Percentiles rank a stretch among this genome's conserved stretches.
These are phyloP conservation scores for Aureobasidium sp. DNA, from an alignment of 2,329 filamentous ascomycete genomes.

Conservation along the genomic window DNA sequence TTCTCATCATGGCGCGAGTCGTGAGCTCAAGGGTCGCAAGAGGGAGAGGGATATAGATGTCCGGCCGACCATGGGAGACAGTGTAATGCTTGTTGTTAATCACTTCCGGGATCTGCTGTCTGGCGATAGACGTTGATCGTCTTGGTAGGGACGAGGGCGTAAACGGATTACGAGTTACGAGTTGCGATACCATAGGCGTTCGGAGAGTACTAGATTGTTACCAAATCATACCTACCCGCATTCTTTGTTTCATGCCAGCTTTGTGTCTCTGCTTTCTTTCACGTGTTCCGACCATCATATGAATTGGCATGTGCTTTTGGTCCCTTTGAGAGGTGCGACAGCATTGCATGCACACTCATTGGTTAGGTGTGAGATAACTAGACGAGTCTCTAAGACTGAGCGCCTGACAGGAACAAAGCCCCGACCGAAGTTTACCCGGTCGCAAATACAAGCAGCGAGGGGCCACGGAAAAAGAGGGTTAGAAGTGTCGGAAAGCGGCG, in stretches of 20 bases:
- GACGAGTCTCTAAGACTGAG: too few relatives aligned
- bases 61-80: constrained; percentile 10
- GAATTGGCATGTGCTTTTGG: too few relatives aligned
- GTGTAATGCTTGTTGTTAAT: constrained; percentile 9
- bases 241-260: background rate
- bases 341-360: too few relatives aligned
- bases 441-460: too few relatives aligned
- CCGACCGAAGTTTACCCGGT: too few relatives aligned
- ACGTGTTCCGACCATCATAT: background rate
- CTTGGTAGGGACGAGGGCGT: background rate
- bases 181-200: background rate
- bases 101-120: constrained; percentile 2
- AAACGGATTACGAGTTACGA: background rate
- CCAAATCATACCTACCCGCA: background rate
- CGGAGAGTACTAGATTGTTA: background rate
- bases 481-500: too few relatives aligned
- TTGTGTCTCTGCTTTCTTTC: background rate
- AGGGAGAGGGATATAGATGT: background rate
- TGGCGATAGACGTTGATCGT: background rate
- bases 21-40: background rate
- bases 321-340: too few relatives aligned
- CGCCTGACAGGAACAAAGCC: too few relatives aligned
- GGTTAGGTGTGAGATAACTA: too few relatives aligned
- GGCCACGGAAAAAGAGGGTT: too few relatives aligned
- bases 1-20: background rate